Conservation (phyloP, 352 stramenopile genomes). For the Aphanomyces cochlioides region DNA sequence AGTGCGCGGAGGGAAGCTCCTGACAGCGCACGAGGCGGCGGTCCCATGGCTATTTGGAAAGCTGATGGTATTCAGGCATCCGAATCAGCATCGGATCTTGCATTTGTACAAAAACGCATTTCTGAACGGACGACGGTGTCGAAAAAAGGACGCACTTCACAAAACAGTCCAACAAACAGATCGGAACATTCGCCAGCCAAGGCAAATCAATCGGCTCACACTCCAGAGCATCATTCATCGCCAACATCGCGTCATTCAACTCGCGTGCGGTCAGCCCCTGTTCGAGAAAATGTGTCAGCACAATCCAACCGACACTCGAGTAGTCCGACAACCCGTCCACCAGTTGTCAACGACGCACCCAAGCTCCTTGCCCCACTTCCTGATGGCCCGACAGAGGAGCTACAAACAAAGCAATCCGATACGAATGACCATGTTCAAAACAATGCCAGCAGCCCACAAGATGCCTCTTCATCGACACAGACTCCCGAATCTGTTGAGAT, state of each 20-base stretch:
- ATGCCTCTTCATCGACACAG: background rate
- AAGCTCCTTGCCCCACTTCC: no score
- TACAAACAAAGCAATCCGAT: background rate
- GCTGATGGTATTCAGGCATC: background rate
- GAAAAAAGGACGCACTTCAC: background rate
- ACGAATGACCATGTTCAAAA: background rate
- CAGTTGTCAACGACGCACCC: no score
- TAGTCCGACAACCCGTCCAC: no score
- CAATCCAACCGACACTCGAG: no score
- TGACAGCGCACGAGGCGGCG: background rate
- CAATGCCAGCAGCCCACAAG: background rate
- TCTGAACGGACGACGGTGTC: background rate
- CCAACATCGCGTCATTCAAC: background rate
- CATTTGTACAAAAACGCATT: constrained; percentile 1
- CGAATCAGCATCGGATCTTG: background rate
- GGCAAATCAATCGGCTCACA: background rate
- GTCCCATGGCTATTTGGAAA: constrained; percentile 7
- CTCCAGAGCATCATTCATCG: background rate
- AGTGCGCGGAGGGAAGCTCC: background rate
- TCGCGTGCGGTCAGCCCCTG: background rate
- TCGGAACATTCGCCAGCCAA: background rate
- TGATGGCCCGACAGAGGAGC: background rate
- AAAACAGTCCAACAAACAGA: background rate
- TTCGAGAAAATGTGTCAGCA: background rate
- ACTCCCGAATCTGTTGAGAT: background rate